phyloP scores from a whole-genome alignment of 176 grass and related monocot species.

The Avena sativa region DNA sequence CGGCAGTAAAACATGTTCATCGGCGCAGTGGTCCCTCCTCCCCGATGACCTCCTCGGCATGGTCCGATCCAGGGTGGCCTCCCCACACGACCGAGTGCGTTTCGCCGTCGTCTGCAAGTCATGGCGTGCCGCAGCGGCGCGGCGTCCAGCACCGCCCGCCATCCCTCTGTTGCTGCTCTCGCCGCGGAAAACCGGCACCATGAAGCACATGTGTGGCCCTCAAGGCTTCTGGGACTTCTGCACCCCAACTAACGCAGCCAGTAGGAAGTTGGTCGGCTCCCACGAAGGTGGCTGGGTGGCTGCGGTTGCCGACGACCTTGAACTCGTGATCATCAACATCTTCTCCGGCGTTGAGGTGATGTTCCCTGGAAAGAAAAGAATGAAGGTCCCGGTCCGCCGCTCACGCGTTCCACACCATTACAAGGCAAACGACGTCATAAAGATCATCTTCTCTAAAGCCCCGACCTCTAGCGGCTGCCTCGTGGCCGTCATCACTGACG shows the following conservation, averaged over 20 bases:
- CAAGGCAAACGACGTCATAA: no score
- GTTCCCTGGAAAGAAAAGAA: no score
- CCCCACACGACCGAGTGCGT: neutral
- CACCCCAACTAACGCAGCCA: neutral
- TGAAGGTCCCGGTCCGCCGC: no score
- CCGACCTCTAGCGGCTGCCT: no score
- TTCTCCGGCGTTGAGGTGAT: neutral
- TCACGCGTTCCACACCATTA: no score
- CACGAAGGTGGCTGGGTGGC: neutral
- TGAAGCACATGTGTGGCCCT: neutral
- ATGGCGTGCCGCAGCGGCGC: neutral
- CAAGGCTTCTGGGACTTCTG: neutral
- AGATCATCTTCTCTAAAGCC: no score
- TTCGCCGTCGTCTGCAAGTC: neutral
- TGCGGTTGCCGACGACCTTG: neutral
- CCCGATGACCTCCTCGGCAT: neutral
- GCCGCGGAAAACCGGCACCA: neutral
- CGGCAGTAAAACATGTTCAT: neutral
- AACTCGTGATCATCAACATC: neutral
- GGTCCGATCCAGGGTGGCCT: neutral
- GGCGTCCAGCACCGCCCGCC: neutral
- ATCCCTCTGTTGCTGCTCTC: neutral
- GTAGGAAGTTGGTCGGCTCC: neutral
- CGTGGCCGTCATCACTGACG: no score
- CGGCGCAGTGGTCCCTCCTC: neutral